Conservation (phyloP, 140 eudicot species). For the Anethum foeniculum region DNA sequence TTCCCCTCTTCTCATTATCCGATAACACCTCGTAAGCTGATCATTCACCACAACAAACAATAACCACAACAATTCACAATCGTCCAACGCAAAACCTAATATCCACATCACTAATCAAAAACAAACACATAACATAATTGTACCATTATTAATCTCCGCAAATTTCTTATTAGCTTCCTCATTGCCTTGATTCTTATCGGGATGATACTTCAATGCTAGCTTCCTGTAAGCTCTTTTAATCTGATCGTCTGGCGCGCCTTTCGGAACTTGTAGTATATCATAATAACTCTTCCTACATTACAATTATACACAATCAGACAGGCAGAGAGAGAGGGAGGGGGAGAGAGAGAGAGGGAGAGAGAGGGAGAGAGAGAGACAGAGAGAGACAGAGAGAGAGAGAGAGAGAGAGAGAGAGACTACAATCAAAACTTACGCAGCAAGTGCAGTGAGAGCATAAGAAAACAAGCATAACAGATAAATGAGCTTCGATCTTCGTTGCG, state of each 20-base stretch:
- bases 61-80: not conserved
- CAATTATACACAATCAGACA: not conserved
- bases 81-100: not conserved
- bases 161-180: conserved; percentile 91
- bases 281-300: conserved; percentile 76
- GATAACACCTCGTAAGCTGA: conserved; percentile 93
- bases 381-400: no score
- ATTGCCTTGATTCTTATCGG: conserved; percentile 95
- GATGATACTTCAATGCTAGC: conserved; percentile 94
- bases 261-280: conserved; percentile 77
- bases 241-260: conserved; percentile 91
- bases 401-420: no score
- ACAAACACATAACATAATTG: not conserved
- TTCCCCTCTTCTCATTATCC: conserved; percentile 82
- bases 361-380: no score
- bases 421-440: conserved; percentile 65
- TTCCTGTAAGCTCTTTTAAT: conserved; percentile 86
- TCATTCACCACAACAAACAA: conserved; percentile 9
- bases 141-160: conserved; percentile 94
- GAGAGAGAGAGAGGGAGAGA: no score
- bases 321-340: no score
- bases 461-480: conserved; percentile 39
- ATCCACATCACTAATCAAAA: not conserved
- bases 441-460: conserved; percentile 40
- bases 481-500: conserved; percentile 56